A percentile compares a stretch with the other conserved stretches of the same genome.
phyloP scores from a whole-genome alignment of 148 eudicot genomes.

The Rhododendron molle region DNA sequence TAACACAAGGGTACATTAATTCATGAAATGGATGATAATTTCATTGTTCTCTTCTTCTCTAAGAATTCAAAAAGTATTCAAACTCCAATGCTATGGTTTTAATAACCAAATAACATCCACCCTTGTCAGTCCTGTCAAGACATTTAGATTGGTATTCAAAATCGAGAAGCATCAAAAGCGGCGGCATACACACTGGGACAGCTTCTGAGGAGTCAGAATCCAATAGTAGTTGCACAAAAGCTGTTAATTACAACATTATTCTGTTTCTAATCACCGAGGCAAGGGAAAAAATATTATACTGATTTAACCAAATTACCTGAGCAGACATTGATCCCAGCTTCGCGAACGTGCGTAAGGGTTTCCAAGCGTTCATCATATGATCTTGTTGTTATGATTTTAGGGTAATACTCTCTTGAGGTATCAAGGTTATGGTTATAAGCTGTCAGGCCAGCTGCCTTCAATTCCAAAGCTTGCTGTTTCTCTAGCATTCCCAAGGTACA shows the following conservation, averaged over 20 bases:
- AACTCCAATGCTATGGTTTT: neutral
- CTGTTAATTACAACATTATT: neutral
- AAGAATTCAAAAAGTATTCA: neutral
- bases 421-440: slow-evolving; percentile 99
- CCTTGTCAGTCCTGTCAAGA: neutral
- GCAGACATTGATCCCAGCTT: slow-evolving; percentile 95
- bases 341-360: slow-evolving; percentile 86
- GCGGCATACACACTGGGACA: neutral
- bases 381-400: slow-evolving; percentile 89
- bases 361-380: slow-evolving; percentile 87
- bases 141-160: neutral
- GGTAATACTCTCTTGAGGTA: slow-evolving; percentile 95
- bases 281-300: neutral
- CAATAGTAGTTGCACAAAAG: neutral
- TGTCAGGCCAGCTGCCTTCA: slow-evolving; percentile 93
- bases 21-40: neutral
- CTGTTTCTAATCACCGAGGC: slow-evolving; percentile 4
- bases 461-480: slow-evolving; percentile 90
- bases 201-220: neutral
- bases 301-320: slow-evolving; percentile 51
- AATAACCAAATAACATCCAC: neutral
- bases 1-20: neutral
- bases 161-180: neutral
- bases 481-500: slow-evolving; percentile 99
- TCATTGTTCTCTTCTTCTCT: neutral